A percentile compares a stretch with the other conserved stretches of the same genome.
Conservation (phyloP, 768 basidiomycete species). For the Agaricus blazei region DNA sequence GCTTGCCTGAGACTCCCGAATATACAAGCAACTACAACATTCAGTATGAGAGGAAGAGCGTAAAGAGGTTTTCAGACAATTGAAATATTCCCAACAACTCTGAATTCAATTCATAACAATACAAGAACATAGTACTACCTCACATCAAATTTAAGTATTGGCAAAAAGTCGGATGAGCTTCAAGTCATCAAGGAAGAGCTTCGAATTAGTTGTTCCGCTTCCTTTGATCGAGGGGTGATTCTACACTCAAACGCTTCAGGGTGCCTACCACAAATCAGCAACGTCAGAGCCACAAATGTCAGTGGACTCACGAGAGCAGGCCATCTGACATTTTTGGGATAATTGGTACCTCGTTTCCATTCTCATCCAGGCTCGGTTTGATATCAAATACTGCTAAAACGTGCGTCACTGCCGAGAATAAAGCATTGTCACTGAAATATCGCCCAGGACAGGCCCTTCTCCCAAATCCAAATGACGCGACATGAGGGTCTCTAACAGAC, state of each 20-base stretch:
- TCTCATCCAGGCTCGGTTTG: constrained; percentile 15
- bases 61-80: too few species aligned
- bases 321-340: constrained; percentile 16
- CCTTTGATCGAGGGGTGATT: neutral
- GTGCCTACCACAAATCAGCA: neutral
- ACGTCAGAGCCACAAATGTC: neutral
- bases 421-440: constrained; percentile 18
- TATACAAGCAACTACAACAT: too few species aligned
- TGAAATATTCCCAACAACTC: too few species aligned
- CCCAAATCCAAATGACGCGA: constrained; percentile 27
- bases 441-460: constrained; percentile 22
- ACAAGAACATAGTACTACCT: too few species aligned
- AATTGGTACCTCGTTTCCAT: constrained; percentile 16
- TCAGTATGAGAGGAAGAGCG: too few species aligned
- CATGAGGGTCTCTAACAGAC: constrained; percentile 18
- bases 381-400: constrained; percentile 22
- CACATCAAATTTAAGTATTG: too few species aligned
- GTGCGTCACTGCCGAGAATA: constrained; percentile 16
- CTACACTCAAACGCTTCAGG: neutral
- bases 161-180: too few species aligned
- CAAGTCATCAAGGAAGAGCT: neutral
- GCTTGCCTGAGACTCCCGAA: too few species aligned
- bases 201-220: neutral
- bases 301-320: constrained; percentile 17
- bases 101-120: too few species aligned